phyloP scores from a whole-genome alignment of 2,329 filamentous ascomycete genomes.

The Microsporum canis region DNA sequence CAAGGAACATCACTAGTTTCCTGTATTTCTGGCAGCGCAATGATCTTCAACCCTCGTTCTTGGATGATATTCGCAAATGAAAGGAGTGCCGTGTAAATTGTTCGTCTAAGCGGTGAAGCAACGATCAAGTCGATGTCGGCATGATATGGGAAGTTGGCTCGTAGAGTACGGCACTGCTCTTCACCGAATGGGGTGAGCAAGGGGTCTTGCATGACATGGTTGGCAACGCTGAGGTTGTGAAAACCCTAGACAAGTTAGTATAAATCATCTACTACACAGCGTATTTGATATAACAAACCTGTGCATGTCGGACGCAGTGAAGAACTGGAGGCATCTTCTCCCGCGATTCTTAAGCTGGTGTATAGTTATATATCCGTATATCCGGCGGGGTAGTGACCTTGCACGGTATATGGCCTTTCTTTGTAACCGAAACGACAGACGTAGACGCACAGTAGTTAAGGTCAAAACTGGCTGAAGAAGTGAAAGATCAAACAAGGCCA shows the following conservation, averaged over 20 bases:
- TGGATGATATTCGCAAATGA: slow-evolving; percentile 52
- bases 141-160: slow-evolving; percentile 53
- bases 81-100: slow-evolving; percentile 63
- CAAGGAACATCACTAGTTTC: slow-evolving; percentile 65
- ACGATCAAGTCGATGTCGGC: slow-evolving; percentile 56
- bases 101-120: slow-evolving; percentile 69
- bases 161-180: slow-evolving; percentile 58
- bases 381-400: not conserved
- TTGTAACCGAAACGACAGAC: not conserved
- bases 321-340: slow-evolving; percentile 31
- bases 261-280: not conserved
- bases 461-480: not conserved
- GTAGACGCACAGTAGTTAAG: not conserved
- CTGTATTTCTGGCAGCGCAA: slow-evolving; percentile 64
- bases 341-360: not conserved
- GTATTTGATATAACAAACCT: slow-evolving; percentile 23
- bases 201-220: slow-evolving; percentile 66
- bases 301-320: slow-evolving; percentile 38
- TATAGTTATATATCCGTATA: not conserved
- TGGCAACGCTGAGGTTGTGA: slow-evolving; percentile 63
- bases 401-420: not conserved
- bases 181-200: slow-evolving; percentile 64
- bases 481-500: not conserved
- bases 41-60: slow-evolving; percentile 40
- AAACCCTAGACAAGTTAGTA: slow-evolving; percentile 47